A percentile compares a stretch with the other conserved stretches of the same genome.
Evolutionary conservation across 768 basidiomycete species (phyloP).

Genomic region (Tylopilus sp.): DNA sequence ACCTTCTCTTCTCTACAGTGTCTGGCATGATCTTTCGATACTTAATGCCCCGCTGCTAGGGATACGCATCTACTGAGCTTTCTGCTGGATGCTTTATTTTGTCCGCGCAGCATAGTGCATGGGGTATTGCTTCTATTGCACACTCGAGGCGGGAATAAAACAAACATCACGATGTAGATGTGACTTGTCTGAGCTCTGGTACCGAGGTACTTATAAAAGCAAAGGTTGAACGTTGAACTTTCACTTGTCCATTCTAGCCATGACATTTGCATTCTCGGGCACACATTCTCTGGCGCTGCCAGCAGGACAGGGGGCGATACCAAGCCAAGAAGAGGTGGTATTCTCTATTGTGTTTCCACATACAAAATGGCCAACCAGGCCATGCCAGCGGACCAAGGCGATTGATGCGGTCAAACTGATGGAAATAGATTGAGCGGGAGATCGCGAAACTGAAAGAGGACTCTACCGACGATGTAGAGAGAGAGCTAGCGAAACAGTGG

Average conservation of each 20-base stretch:
- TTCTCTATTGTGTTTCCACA: not conserved
- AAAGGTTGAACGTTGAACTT: not conserved
- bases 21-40: no score
- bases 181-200: not conserved
- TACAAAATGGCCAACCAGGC: no score
- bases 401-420: not conserved
- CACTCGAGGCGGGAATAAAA: not conserved
- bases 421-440: constrained; percentile 20
- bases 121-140: not conserved
- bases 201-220: constrained; percentile 5
- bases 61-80: not conserved
- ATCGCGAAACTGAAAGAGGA: constrained; percentile 20
- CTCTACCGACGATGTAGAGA: constrained; percentile 21
- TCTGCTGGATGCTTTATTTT: not conserved
- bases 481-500: constrained; percentile 19
- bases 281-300: not conserved
- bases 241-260: not conserved
- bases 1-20: not conserved
- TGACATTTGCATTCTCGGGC: not conserved
- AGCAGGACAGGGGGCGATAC: not conserved
- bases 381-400: no score
- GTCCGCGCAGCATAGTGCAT: not conserved
- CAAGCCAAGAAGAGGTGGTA: constrained; percentile 15
- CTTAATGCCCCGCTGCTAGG: not conserved
- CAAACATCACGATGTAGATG: not conserved